Evolutionary conservation across 2,329 filamentous ascomycete species (phyloP), one percentile per base, ranked within the genome.

Genomic region (Neoarthrinium moseri): DNA sequence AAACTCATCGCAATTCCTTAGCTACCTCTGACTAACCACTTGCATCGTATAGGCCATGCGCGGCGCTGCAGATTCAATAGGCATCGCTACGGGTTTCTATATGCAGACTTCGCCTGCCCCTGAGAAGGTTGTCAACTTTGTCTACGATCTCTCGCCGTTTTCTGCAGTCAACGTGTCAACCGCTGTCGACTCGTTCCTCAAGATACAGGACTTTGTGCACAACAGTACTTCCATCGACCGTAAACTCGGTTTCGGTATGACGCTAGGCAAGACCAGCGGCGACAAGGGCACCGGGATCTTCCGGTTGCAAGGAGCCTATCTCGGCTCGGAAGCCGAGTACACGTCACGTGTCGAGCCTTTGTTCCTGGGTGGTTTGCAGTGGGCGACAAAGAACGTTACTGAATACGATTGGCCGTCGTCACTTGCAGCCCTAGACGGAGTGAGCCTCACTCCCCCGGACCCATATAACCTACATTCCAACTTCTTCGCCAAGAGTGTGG

Each of bases 11-110:
- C 5, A 2, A 13, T 8, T n/a, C 3, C 36, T n/a, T 13, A 3
- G 8, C 6, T 1, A 5, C 6, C 3, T 39, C 15, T 5, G 8
- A 17, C 17, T 39, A 17, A 7, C 24, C 15, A 18, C 8, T 29
- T 23, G 18, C 11, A 22, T 35, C 20, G 11, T 43, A 4, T 20
- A 68, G 66, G 67, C 64, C 17, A 57, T 71, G 50, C 64, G 66
- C 40, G 69, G 69, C n/a, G 68, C 68, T 6, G 68, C 62, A 8
- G 63, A 66, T 13, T 68, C 67, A 2, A 68, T 70, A 38, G 69
- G 67, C 8, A 64, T 72, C 38, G 61, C 62, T 6, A 62, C 59
- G 24, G 60, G 53, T 3, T 70, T 72, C 48, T 55, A 64, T 21
- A 55, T 70, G 6, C 49, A 57, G 22, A 66, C 67, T 1, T 55